phyloP scores from a whole-genome alignment of 495 filamentous ascomycete species.

The Talaromyces thailandensis region DNA sequence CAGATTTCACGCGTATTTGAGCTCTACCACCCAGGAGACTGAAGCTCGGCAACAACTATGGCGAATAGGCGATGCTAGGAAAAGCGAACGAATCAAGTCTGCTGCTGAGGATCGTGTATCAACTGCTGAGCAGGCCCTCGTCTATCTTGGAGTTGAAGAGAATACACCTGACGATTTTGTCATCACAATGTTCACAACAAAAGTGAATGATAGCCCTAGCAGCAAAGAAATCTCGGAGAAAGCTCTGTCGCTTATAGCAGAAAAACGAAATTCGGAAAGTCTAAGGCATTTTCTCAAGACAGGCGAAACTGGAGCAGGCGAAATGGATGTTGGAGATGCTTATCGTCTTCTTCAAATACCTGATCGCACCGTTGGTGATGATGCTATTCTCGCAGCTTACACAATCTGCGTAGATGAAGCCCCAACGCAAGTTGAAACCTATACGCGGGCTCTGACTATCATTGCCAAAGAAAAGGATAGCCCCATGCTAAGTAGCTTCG shows the following conservation, averaged over 20 bases:
- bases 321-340: conserved; percentile 50
- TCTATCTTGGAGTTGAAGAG: conserved; percentile 45
- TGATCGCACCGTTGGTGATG: conserved; percentile 42
- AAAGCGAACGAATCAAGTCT: conserved; percentile 44
- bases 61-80: conserved; percentile 44
- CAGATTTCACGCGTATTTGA: conserved; percentile 44
- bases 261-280: conserved; percentile 42
- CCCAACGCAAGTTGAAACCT: conserved; percentile 36
- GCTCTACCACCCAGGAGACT: conserved; percentile 36
- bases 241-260: conserved; percentile 49
- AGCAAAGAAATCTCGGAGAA: conserved; percentile 40
- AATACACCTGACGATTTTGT: conserved; percentile 51
- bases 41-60: conserved; percentile 44
- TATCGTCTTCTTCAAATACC: conserved; percentile 47
- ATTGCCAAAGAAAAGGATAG: conserved; percentile 43
- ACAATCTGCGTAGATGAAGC: conserved; percentile 40
- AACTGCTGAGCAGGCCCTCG: conserved; percentile 51
- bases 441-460: conserved; percentile 38
- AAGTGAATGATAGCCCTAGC: conserved; percentile 41
- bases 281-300: conserved; percentile 47
- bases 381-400: conserved; percentile 41
- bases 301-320: conserved; percentile 39
- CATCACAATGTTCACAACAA: conserved; percentile 46
- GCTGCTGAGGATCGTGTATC: conserved; percentile 50
- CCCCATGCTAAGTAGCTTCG: conserved; percentile 27